Evolutionary conservation across 1,139 yeast genomes (phyloP), one percentile per base, ranked within the genome.

Genomic region (Saccharomyces uvarum): DNA sequence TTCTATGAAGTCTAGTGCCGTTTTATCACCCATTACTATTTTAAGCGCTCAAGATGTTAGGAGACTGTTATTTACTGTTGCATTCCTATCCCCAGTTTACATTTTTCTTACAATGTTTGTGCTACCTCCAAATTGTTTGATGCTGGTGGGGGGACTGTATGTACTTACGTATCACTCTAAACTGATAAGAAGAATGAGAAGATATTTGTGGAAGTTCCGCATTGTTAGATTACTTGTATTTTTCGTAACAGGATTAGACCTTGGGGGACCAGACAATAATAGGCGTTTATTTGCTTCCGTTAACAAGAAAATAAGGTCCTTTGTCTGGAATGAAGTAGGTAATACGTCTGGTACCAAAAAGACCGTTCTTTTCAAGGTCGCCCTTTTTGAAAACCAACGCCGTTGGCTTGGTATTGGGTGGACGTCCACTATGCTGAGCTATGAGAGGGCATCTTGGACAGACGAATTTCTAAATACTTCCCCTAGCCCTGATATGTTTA

Each of bases 341-440:
- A 32, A 27, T 21, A 50, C 21, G 64, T 62, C 49, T 53, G 59
- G 50, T 69, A 71, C 54, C 13, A 51, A 16, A 26, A 82, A 82
- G 59, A 88, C 95, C 2, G 91, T 88, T 16, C 75, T 91, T 58
- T 93, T 91, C 69, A 89, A 97, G 5, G 93, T 88, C 70, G 97
- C 89, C 2, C 77, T 93, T n/a, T 90, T 84, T 71, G 99, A 93
- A 70, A 93, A 93, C 70, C 99, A 93, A 73, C 82, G 99, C 66
- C 83, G 95, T 64, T 93, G 99, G 99, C 77, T 93, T 49, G 99
- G 98, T 9, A 88, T 93, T 64, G 99, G 99, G 11, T 93, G 99
- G 99, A 91, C 99, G 0, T 77, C 95, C 7, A 90, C 90, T 66
- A 77, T 93, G 67, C 76, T 93, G 58, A 86, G 96, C 38, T 93